phyloP scores from a whole-genome alignment of 2,329 filamentous ascomycete species.

The Passalora sequoiae region DNA sequence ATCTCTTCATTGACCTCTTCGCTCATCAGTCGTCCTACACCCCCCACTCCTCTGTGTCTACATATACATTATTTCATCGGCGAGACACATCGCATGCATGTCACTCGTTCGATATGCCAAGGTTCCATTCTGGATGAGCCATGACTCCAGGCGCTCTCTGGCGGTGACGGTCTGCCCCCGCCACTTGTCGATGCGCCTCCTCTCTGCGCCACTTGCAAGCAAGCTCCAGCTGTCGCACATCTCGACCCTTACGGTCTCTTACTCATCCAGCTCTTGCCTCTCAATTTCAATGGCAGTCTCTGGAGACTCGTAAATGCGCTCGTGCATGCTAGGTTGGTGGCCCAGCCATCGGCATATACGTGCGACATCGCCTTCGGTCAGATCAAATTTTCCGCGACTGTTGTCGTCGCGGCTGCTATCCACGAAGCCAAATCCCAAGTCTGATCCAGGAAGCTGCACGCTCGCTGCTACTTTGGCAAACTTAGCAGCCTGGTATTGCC shows the following conservation, averaged over 20 bases:
- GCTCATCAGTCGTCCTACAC: too few species aligned
- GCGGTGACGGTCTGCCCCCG: not conserved
- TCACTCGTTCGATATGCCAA: not conserved
- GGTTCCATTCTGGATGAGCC: not conserved
- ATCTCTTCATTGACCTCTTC: too few species aligned
- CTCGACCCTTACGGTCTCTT: not conserved
- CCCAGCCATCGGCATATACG: not conserved
- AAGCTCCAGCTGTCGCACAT: slow-evolving; percentile 12
- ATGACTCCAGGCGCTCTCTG: not conserved
- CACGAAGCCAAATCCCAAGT: slow-evolving; percentile 3
- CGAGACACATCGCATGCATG: too few species aligned
- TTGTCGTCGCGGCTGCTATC: slow-evolving; percentile 4
- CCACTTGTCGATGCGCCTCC: slow-evolving; percentile 22
- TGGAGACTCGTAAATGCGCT: not conserved
- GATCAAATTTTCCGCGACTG: slow-evolving; percentile 2
- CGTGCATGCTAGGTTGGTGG: not conserved
- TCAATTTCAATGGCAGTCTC: not conserved
- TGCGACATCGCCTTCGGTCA: not conserved
- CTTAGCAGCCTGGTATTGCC: not conserved
- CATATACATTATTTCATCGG: too few species aligned
- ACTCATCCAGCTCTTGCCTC: not conserved
- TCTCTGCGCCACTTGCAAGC: slow-evolving; percentile 15
- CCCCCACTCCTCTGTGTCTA: too few species aligned
- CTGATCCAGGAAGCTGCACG: not conserved
- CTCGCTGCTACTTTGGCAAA: slow-evolving; percentile 2